Evolutionary conservation across 2,329 filamentous ascomycete species (phyloP).

Genomic region (Westerdykella sp.): DNA sequence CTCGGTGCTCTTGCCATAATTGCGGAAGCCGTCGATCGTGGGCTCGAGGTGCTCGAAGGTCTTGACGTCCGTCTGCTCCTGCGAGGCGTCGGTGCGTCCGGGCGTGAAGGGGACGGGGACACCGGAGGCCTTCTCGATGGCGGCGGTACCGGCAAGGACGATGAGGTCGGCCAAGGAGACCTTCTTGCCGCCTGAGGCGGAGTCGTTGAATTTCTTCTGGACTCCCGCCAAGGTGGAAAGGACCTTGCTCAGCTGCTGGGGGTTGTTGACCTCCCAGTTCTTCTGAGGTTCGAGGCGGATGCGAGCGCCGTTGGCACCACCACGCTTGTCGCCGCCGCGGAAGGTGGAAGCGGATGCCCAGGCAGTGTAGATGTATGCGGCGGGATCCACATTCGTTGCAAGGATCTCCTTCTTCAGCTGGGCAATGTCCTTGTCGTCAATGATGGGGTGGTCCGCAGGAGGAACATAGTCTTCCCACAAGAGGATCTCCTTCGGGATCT

Average conservation of each 20-base stretch:
- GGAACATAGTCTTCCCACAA: constrained; percentile 72
- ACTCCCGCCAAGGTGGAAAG: constrained; percentile 57
- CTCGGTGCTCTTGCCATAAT: constrained; percentile 59
- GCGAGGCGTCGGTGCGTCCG: constrained; percentile 64
- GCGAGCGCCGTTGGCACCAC: constrained; percentile 73
- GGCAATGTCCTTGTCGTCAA: constrained; percentile 59
- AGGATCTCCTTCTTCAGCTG: constrained; percentile 64
- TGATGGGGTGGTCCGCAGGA: constrained; percentile 48
- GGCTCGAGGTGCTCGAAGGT: constrained; percentile 64
- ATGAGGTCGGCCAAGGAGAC: constrained; percentile 75
- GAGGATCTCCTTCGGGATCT: constrained; percentile 63
- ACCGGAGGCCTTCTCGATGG: constrained; percentile 64
- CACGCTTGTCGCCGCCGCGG: constrained; percentile 67
- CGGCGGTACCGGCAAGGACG: constrained; percentile 65
- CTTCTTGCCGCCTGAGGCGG: constrained; percentile 54
- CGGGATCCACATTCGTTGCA: constrained; percentile 52
- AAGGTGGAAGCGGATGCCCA: constrained; percentile 34
- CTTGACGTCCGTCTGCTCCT: constrained; percentile 63
- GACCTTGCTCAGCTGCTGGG: constrained; percentile 56
- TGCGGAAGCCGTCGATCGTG: constrained; percentile 69
- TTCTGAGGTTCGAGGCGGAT: constrained; percentile 68
- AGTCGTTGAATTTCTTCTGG: constrained; percentile 60
- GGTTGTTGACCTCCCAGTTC: constrained; percentile 70
- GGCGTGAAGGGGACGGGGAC: constrained; percentile 64
- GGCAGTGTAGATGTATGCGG: constrained; percentile 53